Base-by-base conservation (phyloP, 2,329 filamentous ascomycete species). In the Xylaria sp. region DNA sequence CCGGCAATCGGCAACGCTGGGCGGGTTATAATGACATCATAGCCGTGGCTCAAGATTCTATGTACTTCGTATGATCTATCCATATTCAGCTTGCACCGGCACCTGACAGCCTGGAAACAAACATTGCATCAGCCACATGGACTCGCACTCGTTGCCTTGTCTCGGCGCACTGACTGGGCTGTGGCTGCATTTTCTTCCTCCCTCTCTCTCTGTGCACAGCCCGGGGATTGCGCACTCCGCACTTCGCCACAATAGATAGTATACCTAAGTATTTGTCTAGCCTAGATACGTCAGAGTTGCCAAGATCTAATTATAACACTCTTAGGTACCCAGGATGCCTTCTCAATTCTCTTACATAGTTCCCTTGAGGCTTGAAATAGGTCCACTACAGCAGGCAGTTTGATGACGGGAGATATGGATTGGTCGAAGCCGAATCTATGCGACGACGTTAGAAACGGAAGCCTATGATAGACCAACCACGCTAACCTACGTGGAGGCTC, bases 11-110 rank as follows among this genome's bases (percentile, higher is more conserved):
- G 59, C 48, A 59, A 58, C 36, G 24, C 11, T 17, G 7, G 21
- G 42, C 24, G 32, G 36, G 9, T 9, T 58, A 11, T 12, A 60
- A 63, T 69, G 67, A 69, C 67, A 61, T 69, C 67, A 69, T 63
- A 14, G 24, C 11, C 9, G n/a, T 66, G 48, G 58, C 34, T 51
- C 9, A 50, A n/a, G n/a, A n/a, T 27, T 27, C 24, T 27, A 27
- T n/a, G n/a, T n/a, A n/a, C n/a, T n/a, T n/a, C 24, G 4, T 27
- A 27, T 27, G 24, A 27, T 30, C 7, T 21, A 9, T 51, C 32
- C 34, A 62, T 51, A 8, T 34, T 50, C 51, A 53, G 45, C 66
- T 39, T 62, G 61, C 66, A 66, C 59, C 64, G 63, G 60, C 54
- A 47, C 48, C 48, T 39, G 56, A 17, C 2, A 27, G 24, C 24